Evolutionary conservation across 805 yeast genomes (phyloP).

Genomic region (Candida argentea): DNA sequence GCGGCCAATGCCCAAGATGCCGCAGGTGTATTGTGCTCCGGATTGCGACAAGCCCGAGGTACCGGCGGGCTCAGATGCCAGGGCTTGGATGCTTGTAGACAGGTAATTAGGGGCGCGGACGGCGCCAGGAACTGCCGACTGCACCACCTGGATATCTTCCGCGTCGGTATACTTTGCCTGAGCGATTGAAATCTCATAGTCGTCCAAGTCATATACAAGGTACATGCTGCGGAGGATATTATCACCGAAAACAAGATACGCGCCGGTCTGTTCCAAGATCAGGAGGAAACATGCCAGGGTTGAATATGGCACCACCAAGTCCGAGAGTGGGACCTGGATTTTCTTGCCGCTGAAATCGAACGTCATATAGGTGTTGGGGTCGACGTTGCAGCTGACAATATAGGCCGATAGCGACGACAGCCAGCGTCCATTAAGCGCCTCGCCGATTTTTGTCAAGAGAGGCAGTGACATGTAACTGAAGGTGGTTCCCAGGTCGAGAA

Average conservation of each 20-base stretch:
- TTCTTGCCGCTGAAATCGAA: conserved; percentile 51
- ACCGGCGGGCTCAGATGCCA: neutral
- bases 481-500: conserved; percentile 28
- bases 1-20: neutral
- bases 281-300: conserved; percentile 10
- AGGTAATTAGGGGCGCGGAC: conserved; percentile 36
- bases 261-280: conserved; percentile 6
- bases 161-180: conserved; percentile 17
- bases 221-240: conserved; percentile 54
- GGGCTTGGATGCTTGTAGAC: conserved; percentile 21
- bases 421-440: conserved; percentile 32
- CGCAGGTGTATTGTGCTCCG: conserved; percentile 3
- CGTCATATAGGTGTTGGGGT: conserved; percentile 16
- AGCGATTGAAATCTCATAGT: conserved; percentile 41
- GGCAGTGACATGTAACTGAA: conserved; percentile 33
- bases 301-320: conserved; percentile 12
- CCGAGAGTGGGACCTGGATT: conserved; percentile 38
- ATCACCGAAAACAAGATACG: conserved; percentile 47
- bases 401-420: conserved; percentile 34
- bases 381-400: conserved; percentile 30
- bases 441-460: conserved; percentile 25
- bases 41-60: neutral
- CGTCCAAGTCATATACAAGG: conserved; percentile 55
- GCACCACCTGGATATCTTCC: conserved; percentile 37
- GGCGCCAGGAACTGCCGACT: conserved; percentile 42